Evolutionary conservation across 2,329 filamentous ascomycete species (phyloP).

Genomic region (Bipolaris victoriae): DNA sequence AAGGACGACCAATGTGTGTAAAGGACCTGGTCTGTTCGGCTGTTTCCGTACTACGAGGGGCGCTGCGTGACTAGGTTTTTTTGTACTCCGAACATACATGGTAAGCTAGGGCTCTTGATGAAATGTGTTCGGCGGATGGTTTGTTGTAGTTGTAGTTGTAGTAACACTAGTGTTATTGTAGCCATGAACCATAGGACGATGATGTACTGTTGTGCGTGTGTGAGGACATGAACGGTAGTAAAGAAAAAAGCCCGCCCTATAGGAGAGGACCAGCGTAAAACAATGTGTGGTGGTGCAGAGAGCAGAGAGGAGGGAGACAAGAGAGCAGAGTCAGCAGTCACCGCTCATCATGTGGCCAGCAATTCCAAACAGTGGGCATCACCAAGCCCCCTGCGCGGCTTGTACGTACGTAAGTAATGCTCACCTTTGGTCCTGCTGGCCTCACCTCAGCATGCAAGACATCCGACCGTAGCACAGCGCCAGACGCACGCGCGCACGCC

Average conservation of each 20-base stretch:
- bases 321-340: neutral
- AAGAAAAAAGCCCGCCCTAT: neutral
- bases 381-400: neutral
- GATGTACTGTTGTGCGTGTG: slow-evolving; percentile 6
- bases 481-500: slow-evolving; percentile 4
- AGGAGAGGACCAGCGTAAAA: neutral
- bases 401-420: no score
- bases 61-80: slow-evolving; percentile 10
- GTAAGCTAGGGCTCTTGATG: neutral
- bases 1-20: neutral
- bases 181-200: slow-evolving; percentile 3
- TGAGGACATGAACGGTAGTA: neutral
- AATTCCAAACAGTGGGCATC: neutral
- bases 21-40: slow-evolving; percentile 12
- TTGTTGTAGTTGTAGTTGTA: slow-evolving; percentile 1
- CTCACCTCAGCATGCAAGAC: slow-evolving; percentile 4
- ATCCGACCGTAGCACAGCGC: slow-evolving; percentile 12
- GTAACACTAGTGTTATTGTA: neutral
- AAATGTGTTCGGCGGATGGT: neutral
- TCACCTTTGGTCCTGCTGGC: slow-evolving; percentile 1
- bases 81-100: neutral
- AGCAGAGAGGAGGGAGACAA: neutral
- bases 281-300: slow-evolving; percentile 8
- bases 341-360: neutral
- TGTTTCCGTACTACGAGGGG: slow-evolving; percentile 8